phyloP scores from a whole-genome alignment of 108 stramenopile genomes.

The Cyclotella sp. region DNA sequence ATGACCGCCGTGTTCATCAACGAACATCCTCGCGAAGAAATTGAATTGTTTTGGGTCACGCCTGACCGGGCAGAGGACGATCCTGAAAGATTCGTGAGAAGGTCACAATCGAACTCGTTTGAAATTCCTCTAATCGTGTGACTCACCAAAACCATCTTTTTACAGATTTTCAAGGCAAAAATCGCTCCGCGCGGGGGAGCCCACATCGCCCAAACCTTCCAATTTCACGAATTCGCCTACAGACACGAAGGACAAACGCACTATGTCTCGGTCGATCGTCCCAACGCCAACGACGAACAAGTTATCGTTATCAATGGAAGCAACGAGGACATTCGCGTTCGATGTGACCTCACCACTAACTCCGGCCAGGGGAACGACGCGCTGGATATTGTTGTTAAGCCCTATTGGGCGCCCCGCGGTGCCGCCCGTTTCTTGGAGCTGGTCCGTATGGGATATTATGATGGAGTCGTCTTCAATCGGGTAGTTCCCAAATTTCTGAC shows the following conservation, averaged over 20 bases:
- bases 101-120: not conserved
- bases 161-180: not conserved
- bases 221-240: constrained; percentile 28
- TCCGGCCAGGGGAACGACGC: not conserved
- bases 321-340: constrained; percentile 25
- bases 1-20: constrained; percentile 38
- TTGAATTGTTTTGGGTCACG: constrained; percentile 52
- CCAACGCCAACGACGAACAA: constrained; percentile 33
- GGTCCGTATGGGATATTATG: constrained; percentile 53
- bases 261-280: constrained; percentile 23
- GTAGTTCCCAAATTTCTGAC: constrained; percentile 73
- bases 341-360: constrained; percentile 35
- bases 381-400: constrained; percentile 44
- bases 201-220: constrained; percentile 8
- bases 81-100: constrained; percentile 16
- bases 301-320: constrained; percentile 15
- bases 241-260: constrained; percentile 11
- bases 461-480: constrained; percentile 81
- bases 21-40: constrained; percentile 29
- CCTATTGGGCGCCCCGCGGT: constrained; percentile 51
- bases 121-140: not conserved
- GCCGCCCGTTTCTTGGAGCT: constrained; percentile 46
- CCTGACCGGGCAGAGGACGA: constrained; percentile 17
- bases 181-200: constrained; percentile 31
- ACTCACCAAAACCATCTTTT: not conserved